Evolutionary conservation across 148 eudicot species (phyloP).

Genomic region (Rheum nobile): DNA sequence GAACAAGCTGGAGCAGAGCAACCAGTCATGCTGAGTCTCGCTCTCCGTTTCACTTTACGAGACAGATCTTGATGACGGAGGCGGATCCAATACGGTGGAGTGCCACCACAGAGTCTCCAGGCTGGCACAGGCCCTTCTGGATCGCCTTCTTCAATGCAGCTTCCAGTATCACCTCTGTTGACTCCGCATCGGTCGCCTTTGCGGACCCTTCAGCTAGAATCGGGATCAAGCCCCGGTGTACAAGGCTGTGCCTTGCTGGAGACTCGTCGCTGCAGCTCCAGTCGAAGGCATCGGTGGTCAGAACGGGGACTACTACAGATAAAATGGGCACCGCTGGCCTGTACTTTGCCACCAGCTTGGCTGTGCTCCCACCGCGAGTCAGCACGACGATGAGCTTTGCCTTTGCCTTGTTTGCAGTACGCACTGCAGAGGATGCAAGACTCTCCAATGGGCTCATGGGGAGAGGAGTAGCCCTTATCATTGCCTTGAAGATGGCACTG

Average conservation of each 20-base stretch:
- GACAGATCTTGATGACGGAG: slow-evolving; percentile 74
- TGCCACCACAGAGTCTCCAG: slow-evolving; percentile 70
- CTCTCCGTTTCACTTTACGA: slow-evolving; percentile 37
- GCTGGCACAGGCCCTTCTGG: slow-evolving; percentile 41
- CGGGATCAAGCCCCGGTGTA: slow-evolving; percentile 64
- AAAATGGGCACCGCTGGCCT: slow-evolving; percentile 75
- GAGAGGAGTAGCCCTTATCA: slow-evolving; percentile 60
- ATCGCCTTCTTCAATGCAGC: slow-evolving; percentile 65
- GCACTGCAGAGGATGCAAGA: slow-evolving; percentile 80
- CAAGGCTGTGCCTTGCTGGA: slow-evolving; percentile 64
- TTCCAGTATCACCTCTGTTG: slow-evolving; percentile 74
- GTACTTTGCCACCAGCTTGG: slow-evolving; percentile 68
- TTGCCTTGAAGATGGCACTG: slow-evolving; percentile 52
- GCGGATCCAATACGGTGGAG: slow-evolving; percentile 89
- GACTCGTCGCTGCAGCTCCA: slow-evolving; percentile 67
- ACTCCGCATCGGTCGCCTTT: slow-evolving; percentile 83
- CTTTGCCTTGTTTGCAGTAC: slow-evolving; percentile 75
- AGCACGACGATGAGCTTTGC: slow-evolving; percentile 78
- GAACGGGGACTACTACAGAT: slow-evolving; percentile 61
- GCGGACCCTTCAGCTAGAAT: slow-evolving; percentile 82
- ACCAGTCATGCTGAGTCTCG: too few relatives aligned
- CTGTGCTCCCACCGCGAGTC: slow-evolving; percentile 87
- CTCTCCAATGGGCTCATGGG: slow-evolving; percentile 91
- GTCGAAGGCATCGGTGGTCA: slow-evolving; percentile 60
- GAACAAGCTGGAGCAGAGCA: neutral